Conservation (phyloP, 345 rosid genomes). For the Ailanthus altissimus region DNA sequence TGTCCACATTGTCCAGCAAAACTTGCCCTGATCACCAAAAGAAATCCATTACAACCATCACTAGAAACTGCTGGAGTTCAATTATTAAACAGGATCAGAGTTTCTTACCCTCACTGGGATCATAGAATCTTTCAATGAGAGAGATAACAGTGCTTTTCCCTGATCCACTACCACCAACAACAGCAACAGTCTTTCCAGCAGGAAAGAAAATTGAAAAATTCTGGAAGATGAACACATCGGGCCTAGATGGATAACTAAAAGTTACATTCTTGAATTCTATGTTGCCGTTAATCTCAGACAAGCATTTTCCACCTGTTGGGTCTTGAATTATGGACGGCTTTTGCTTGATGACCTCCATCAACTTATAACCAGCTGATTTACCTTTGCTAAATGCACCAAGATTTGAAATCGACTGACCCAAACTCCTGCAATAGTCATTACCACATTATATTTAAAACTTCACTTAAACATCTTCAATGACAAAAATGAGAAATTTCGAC, state of each 20-base stretch:
- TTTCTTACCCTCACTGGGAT: slow-evolving; percentile 82
- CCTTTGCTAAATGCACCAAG: slow-evolving; percentile 99
- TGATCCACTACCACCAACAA: slow-evolving; percentile 98
- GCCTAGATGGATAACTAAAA: slow-evolving; percentile 97
- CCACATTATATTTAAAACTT: not conserved
- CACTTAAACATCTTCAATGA: not conserved
- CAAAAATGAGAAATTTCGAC: not conserved
- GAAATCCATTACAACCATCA: slow-evolving; percentile 19
- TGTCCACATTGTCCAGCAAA: slow-evolving; percentile 84
- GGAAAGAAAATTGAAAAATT: slow-evolving; percentile 90
- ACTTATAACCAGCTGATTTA: slow-evolving; percentile 91
- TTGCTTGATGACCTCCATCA: slow-evolving; percentile 96
- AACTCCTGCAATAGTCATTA: slow-evolving; percentile 63
- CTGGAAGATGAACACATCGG: slow-evolving; percentile 87
- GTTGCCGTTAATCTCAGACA: slow-evolving; percentile 79
- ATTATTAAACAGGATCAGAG: not conserved
- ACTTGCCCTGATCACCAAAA: slow-evolving; percentile 68
- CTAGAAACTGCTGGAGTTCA: slow-evolving; percentile 14
- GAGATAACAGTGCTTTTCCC: slow-evolving; percentile 99
- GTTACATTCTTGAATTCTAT: slow-evolving; percentile 91
- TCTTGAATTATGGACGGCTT: slow-evolving; percentile 88
- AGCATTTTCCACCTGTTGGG: slow-evolving; percentile 61
- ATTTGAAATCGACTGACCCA: slow-evolving; percentile 98
- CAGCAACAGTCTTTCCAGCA: slow-evolving; percentile 95
- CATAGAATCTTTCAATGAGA: slow-evolving; percentile 90